phyloP scores from a whole-genome alignment of 805 yeast species.

The Metschnikowia vanudenii region DNA sequence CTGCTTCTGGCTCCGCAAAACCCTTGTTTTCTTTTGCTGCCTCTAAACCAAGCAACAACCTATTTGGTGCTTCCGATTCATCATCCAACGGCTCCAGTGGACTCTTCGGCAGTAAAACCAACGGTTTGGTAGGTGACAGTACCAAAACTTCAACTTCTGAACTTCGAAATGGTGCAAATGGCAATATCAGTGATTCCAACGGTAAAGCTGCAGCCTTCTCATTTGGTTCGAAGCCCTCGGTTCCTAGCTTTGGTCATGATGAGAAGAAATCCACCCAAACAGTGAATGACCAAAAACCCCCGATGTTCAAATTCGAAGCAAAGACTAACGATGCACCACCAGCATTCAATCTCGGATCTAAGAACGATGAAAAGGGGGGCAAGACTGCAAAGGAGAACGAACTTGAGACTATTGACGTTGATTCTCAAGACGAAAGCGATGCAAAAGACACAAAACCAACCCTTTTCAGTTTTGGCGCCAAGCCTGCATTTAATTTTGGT shows the following conservation, averaged over 20 bases:
- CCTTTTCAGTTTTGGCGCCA: neutral
- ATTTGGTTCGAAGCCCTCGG: neutral
- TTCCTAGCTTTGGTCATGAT: neutral
- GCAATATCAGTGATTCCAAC: neutral
- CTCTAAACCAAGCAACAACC: neutral
- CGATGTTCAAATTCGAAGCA: constrained; percentile 3
- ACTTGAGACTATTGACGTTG: neutral
- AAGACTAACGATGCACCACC: neutral
- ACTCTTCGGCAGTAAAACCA: neutral
- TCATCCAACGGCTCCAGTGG: neutral
- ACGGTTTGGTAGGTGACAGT: neutral
- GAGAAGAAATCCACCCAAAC: too few species aligned
- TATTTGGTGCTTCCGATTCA: neutral
- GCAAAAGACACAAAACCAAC: neutral
- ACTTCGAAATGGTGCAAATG: neutral
- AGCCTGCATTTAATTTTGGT: neutral
- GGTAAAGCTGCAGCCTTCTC: neutral
- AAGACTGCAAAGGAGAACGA: too few species aligned
- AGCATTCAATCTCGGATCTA: constrained; percentile 2
- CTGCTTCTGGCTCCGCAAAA: neutral
- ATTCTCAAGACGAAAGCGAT: neutral
- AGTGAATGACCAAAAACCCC: neutral
- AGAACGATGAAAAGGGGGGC: neutral
- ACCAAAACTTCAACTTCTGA: neutral
- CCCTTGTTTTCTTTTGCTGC: constrained; percentile 5